Base-by-base conservation (phyloP, 768 basidiomycete species). In the Baorangia bicolor region DNA sequence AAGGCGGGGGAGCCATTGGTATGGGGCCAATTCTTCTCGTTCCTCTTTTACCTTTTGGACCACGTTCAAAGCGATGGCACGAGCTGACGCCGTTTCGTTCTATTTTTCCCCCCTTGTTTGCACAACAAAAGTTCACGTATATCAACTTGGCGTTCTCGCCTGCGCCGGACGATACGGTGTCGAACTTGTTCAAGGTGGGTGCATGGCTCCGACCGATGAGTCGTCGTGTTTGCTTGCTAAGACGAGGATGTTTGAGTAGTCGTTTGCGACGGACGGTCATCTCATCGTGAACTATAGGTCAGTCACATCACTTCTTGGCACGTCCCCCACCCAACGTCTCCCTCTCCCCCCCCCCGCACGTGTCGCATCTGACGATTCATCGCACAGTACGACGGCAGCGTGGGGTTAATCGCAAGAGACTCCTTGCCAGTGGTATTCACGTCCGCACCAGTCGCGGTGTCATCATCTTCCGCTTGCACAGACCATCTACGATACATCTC, bases 281-380 rank as follows among this genome's bases (percentile, higher is more conserved):
- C 78, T 95, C 61, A 93, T 94, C 67, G 92, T 95, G 35, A 94
- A 95, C 71, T 95, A 94, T 68, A 92, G 90, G 92, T 86, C 45
- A 59, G 78, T 61, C 18, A 9, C 2, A 6, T 21, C n/a, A 4
- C 13, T 28, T 28, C 33, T 13, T 11, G n/a, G n/a, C 18, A 30
- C 6, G 23, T 25, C 35, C 20, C 20, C 25, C 6, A 10, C 8
- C 20, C 7, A 16, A n/a, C n/a, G n/a, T n/a, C n/a, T 8, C 5
- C 12, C 20, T 13, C 10, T 25, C 27, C 35, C 12, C 14, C 23
- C 31, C 7, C 27, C 21, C 25, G 30, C 20, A 38, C 16, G 38
- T 10, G 11, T 48, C 40, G 35, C 34, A 21, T 51, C 62, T 59
- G 45, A 67, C 7, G 14, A 16, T 33, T 35, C 2, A 21, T 33